These are phyloP conservation scores for Podila epicladia DNA, from an alignment of 192 early-diverging fungal genomes.

Conservation along the genomic window DNA sequence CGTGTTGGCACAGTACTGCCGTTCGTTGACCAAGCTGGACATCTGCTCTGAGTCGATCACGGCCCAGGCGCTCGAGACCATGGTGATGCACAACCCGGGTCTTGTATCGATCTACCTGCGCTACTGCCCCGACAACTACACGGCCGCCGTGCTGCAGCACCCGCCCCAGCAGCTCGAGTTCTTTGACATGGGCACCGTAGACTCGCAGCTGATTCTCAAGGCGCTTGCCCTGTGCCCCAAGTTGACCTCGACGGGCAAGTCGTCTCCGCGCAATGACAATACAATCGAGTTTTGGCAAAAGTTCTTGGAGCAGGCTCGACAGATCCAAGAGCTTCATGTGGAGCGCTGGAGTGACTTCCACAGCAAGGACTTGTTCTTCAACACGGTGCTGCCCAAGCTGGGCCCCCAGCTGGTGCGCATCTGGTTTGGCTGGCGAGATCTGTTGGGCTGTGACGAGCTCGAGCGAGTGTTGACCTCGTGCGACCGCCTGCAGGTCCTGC, in stretches of 20 bases:
- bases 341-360: conserved; percentile 50
- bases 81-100: conserved; percentile 27
- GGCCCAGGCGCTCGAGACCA: conserved; percentile 13
- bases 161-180: conserved; percentile 43
- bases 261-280: conserved; percentile 38
- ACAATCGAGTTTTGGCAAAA: conserved; percentile 48
- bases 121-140: conserved; percentile 36
- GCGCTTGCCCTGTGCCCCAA: conserved; percentile 40
- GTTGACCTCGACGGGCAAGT: conserved; percentile 47
- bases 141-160: conserved; percentile 32
- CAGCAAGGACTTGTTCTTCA: conserved; percentile 49
- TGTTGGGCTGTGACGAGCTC: conserved; percentile 45
- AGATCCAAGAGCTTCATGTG: conserved; percentile 50
- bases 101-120: conserved; percentile 36
- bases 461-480: conserved; percentile 44
- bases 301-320: conserved; percentile 44
- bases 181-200: conserved; percentile 50
- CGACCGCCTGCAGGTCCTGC: conserved; percentile 43
- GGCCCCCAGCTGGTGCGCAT: conserved; percentile 48
- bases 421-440: conserved; percentile 52
- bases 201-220: conserved; percentile 41
- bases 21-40: conserved; percentile 31
- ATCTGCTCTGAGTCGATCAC: conserved; percentile 36
- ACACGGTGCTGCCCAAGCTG: conserved; percentile 43
- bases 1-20: conserved; percentile 43